A percentile compares a stretch with the other conserved stretches of the same genome.
Conservation (phyloP, 2,329 filamentous ascomycete genomes). For the Sphaerulina musiva region DNA sequence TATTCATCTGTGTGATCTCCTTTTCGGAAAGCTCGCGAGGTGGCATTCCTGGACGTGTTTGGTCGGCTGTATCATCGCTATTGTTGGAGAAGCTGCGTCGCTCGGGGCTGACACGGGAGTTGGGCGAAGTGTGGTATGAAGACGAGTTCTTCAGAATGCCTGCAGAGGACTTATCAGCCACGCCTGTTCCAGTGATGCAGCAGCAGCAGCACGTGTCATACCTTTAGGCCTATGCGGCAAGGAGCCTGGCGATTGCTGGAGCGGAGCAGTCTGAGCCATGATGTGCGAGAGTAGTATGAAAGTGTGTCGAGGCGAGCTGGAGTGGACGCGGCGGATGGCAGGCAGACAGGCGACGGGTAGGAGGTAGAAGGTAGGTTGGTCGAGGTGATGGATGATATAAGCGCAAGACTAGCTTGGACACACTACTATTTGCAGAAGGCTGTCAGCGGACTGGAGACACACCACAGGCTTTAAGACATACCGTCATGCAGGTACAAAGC, state of each 20-base stretch:
- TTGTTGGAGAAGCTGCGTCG: conserved; percentile 24
- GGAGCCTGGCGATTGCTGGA: conserved; percentile 26
- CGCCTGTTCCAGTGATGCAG: conserved; percentile 1
- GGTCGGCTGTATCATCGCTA: conserved; percentile 27
- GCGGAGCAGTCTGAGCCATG: conserved; percentile 29
- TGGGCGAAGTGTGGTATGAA: conserved; percentile 53
- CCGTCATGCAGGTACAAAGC: conserved; percentile 5
- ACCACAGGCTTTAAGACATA: not conserved
- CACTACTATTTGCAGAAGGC: not conserved
- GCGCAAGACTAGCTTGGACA: not conserved
- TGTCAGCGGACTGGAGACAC: not conserved
- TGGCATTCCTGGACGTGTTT: conserved; percentile 36
- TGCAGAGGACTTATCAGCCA: conserved; percentile 35
- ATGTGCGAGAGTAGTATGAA: not conserved
- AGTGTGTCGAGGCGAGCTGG: not conserved
- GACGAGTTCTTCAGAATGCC: conserved; percentile 88
- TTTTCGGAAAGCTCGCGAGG: conserved; percentile 61
- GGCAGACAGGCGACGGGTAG: no score
- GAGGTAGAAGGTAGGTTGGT: no score
- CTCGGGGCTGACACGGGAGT: conserved; percentile 42
- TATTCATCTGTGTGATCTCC: conserved; percentile 90
- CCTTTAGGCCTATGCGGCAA: conserved; percentile 42
- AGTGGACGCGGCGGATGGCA: not conserved
- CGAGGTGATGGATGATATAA: not conserved
- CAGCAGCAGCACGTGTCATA: conserved; percentile 18